These are phyloP conservation scores for Iris macrosiphon DNA, from an alignment of 106 monocot genomes.

Conservation along the genomic window DNA sequence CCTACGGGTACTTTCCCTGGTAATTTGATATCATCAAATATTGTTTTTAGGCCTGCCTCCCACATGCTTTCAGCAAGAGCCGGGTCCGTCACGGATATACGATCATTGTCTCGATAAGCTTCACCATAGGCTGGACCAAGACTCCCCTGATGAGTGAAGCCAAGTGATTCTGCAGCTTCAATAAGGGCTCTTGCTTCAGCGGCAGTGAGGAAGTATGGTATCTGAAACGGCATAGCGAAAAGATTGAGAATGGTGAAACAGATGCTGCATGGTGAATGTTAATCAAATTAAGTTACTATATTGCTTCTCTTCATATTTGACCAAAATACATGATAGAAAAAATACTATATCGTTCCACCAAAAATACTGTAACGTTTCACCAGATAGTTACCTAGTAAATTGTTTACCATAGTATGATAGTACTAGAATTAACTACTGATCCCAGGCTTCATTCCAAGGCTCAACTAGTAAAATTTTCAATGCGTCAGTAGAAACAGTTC, in stretches of 20 bases:
- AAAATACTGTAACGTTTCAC: no score
- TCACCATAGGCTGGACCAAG: constrained; percentile 80
- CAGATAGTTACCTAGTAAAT: no score
- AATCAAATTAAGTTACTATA: no score
- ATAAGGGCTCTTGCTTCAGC: constrained; percentile 71
- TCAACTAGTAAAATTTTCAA: no score
- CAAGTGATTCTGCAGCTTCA: constrained; percentile 60
- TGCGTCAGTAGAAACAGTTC: no score
- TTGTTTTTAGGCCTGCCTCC: constrained; percentile 67
- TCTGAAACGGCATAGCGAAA: constrained; percentile 29
- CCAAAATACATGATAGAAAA: no score
- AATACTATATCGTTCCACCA: no score
- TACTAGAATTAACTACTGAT: no score
- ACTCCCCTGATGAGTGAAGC: constrained; percentile 91
- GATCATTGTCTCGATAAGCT: constrained; percentile 94
- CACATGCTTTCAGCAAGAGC: constrained; percentile 66
- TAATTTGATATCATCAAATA: constrained; percentile 62
- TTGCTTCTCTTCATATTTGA: neutral
- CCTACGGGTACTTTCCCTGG: constrained; percentile 54
- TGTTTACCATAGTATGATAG: no score
- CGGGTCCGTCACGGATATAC: constrained; percentile 61
- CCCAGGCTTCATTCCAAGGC: no score
- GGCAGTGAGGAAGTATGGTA: constrained; percentile 65
- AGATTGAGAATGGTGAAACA: constrained; percentile 1
- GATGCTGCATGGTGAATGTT: no score